Base-by-base conservation (phyloP, 192 early-diverging fungal species). In the Coemansia sp. region DNA sequence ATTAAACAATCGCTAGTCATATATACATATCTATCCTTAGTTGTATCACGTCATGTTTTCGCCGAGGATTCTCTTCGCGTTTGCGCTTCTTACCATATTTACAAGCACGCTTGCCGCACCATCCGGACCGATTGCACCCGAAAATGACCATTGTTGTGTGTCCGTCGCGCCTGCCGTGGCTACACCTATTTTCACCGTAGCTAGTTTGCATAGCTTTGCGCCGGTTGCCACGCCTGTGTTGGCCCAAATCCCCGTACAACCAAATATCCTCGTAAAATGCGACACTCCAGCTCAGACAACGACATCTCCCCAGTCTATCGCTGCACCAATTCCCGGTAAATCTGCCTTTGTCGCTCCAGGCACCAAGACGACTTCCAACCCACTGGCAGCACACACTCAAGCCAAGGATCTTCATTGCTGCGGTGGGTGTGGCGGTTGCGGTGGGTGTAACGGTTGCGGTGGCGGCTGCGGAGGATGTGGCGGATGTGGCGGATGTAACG, bases 391-490 rank as follows among this genome's bases (percentile, higher is more conserved):
- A n/a, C 59, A 61, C 19, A 61, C 59, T 10, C 59, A 39, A 14
- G 71, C 63, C 7, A 78, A 78, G 32, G 72, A 78, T 34, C 65
- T 78, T 15, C 77, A 64, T 17, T 68, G 63, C 59, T 78, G 70
- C 48, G 57, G 59, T 27, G 68, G 73, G 11, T 51, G 66, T 60
- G 64, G 69, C 5, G 64, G 70, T 0, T 72, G 75, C 10, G 55
- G 65, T 21, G 70, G 69, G 6, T 69, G 74, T 8, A 67, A 53
- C 29, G 63, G 63, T 15, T 45, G 63, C 39, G 50, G 69, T 0
- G 62, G 69, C 2, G 62, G 69, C 0, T 50, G 41, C 41, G 62
- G 62, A 1, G 62, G 62, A 5, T 46, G 62, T 41, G 64, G 69
- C 32, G 63, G 71, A 8, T 63, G 68, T 25, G 68, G 68, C 0